A percentile compares a stretch with the other conserved stretches of the same genome.
These are phyloP conservation scores for Acer negundo DNA, from an alignment of 345 rosid genomes.

Conservation along the genomic window DNA sequence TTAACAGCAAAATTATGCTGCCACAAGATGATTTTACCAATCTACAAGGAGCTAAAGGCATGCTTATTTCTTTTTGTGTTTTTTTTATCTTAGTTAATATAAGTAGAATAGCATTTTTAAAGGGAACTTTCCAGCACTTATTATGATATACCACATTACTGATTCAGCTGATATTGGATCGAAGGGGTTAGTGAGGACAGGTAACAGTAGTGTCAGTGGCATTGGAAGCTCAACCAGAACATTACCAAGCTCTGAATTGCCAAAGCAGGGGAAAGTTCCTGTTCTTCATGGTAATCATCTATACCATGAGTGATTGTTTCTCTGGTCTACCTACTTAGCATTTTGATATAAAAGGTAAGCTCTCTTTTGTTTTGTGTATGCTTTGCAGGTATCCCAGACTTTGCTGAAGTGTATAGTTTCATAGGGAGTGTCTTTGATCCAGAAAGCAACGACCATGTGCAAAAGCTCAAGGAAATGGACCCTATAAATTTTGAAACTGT, in stretches of 20 bases:
- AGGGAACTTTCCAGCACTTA: conserved; percentile 66
- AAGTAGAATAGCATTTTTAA: conserved; percentile 30
- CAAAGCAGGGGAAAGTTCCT: conserved; percentile 48
- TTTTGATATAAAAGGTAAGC: conserved; percentile 12
- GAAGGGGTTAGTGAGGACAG: conserved; percentile 51
- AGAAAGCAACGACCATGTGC: conserved; percentile 57
- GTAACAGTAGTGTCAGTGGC: conserved; percentile 48
- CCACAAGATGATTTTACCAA: conserved; percentile 52
- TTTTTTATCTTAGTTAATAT: conserved; percentile 20
- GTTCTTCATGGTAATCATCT: conserved; percentile 59
- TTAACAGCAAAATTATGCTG: conserved; percentile 42
- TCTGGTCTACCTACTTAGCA: background rate
- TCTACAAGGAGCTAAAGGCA: conserved; percentile 61
- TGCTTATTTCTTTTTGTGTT: conserved; percentile 21
- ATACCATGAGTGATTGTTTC: background rate
- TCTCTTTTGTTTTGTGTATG: conserved; percentile 15
- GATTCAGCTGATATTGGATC: conserved; percentile 98
- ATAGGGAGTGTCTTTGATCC: conserved; percentile 95
- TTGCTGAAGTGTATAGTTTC: conserved; percentile 88
- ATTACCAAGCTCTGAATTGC: conserved; percentile 45
- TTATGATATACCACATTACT: conserved; percentile 63
- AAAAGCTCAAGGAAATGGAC: conserved; percentile 96
- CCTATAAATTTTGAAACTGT: conserved; percentile 95
- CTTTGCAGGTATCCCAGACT: conserved; percentile 77
- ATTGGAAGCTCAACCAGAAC: conserved; percentile 52